A percentile compares a stretch with the other conserved stretches of the same genome.
Conservation (phyloP, 345 rosid genomes). For the Eucalyptus lansdowneana region DNA sequence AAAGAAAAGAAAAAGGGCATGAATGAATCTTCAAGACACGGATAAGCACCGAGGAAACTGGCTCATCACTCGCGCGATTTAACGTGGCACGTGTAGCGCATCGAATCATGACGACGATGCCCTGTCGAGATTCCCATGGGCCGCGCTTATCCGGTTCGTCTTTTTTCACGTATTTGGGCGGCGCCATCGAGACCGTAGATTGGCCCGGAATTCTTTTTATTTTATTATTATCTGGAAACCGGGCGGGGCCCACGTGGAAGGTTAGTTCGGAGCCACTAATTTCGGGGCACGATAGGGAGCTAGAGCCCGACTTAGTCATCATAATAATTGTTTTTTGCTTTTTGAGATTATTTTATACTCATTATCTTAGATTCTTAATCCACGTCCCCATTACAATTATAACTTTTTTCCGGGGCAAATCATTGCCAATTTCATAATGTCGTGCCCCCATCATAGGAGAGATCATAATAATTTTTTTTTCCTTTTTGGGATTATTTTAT, state of each 20-base stretch:
- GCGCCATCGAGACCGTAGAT: neutral
- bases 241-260: neutral
- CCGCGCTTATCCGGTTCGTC: neutral
- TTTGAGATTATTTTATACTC: neutral
- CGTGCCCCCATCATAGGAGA: neutral
- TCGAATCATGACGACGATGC: neutral
- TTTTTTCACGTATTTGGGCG: neutral
- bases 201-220: neutral
- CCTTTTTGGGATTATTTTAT: neutral
- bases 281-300: neutral
- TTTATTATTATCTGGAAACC: neutral
- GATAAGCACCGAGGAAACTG: neutral
- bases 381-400: neutral
- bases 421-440: neutral
- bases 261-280: neutral
- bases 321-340: neutral
- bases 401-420: neutral
- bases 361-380: neutral
- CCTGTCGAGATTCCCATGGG: neutral
- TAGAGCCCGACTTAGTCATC: neutral
- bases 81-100: neutral
- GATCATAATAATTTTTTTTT: too few relatives aligned
- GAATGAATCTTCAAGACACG: neutral
- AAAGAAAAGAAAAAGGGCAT: fast-evolving
- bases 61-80: neutral